A percentile compares a stretch with the other conserved stretches of the same genome.
These are phyloP conservation scores for Cymbidium sinense DNA, from an alignment of 106 monocot species.

Conservation along the genomic window DNA sequence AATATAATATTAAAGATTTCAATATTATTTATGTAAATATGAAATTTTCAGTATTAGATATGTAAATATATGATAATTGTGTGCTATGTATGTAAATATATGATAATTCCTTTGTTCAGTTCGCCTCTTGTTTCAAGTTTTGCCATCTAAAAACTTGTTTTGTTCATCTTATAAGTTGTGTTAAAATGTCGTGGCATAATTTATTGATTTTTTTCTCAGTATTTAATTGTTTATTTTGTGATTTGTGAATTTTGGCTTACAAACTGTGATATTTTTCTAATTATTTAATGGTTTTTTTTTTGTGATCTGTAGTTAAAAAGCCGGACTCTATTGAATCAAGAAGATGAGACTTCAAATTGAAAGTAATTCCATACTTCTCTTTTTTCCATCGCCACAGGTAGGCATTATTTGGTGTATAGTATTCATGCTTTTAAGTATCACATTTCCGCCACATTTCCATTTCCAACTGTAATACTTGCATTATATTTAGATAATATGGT, in stretches of 20 bases:
- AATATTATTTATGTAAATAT: no score
- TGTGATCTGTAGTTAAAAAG: constrained; percentile 17
- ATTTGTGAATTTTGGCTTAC: background rate
- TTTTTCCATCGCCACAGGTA: background rate
- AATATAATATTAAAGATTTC: no score
- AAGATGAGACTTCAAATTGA: background rate
- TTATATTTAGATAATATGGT: background rate
- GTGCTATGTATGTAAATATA: no score
- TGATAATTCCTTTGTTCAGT: background rate
- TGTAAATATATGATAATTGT: no score
- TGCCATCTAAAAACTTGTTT: background rate
- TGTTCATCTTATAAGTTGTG: background rate
- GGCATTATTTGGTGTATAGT: background rate
- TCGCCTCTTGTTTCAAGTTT: background rate
- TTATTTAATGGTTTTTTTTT: background rate
- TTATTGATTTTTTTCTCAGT: background rate
- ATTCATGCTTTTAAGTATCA: background rate
- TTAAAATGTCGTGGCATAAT: background rate
- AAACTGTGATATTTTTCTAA: background rate
- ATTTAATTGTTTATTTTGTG: background rate
- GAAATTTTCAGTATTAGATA: no score
- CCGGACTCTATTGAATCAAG: constrained; percentile 11
- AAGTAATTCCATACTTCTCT: background rate
- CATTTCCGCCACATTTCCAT: background rate
- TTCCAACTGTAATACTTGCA: background rate